Base-by-base conservation (phyloP, 176 grass and related monocot genomes). In the Chrysopogon serrulatus region DNA sequence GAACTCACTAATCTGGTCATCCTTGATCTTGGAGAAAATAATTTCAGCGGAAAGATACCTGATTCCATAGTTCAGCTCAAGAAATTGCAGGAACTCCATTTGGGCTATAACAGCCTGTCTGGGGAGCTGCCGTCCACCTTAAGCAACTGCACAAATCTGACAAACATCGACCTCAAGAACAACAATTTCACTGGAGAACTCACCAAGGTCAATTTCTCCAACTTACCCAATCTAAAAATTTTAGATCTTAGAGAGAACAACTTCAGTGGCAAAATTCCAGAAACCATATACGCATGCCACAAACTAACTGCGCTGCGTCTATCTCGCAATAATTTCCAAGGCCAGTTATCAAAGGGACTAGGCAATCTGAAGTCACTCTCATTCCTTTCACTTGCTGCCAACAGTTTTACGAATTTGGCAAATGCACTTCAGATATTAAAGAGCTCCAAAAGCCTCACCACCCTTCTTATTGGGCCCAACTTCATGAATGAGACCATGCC, bases 221-320 rank as follows among this genome's bases (percentile, higher is more conserved):
- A 13, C 1, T 15, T 65, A 8, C 0, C 15, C 15, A 65, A 33
- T 33, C 79, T 92, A 8, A 63, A 34, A 11, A 30, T 4, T 17
- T 61, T 92, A 51, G 90, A 92, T 40, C 12, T 92, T 36, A 0
- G 1, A 10, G 13, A 5, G n/a, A 92, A 88, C 6, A 83, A 73
- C 6, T 89, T 92, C 30, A 86, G 1, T 0, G 86, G 82, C 15
- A 24, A 4, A 12, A 28, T 92, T 41, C 90, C 90, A 43, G 86
- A 92, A 77, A 86, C 44, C 87, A 86, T 89, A 12, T 92, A 92
- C 34, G 68, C 83, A 7, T 92, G 86, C 86, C 83, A 23, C 8
- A 62, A 30, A 5, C 83, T 89, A 15, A 81, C 21, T 28, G 82
- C 83, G 23, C 3, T 92, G 3, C 39, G 86, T 1, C 68, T 92